phyloP scores from a whole-genome alignment of 2,329 filamentous ascomycete genomes.

The Herpotrichia juniperi region DNA sequence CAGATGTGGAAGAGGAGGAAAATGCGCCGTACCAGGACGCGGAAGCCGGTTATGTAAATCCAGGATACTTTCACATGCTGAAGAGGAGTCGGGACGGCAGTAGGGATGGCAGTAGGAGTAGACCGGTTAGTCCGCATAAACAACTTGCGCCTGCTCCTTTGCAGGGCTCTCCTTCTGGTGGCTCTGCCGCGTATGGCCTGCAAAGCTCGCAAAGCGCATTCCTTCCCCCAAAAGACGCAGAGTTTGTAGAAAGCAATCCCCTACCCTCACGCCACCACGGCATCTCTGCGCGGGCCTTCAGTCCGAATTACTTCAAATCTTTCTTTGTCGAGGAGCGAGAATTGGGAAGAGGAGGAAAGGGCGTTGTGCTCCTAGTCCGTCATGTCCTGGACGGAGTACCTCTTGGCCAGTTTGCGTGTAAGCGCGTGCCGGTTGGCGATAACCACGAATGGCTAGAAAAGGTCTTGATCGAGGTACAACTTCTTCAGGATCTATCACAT shows the following conservation, averaged over 20 bases:
- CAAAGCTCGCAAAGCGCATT: conserved; percentile 32
- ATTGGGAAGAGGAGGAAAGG: conserved; percentile 88
- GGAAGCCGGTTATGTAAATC: conserved; percentile 77
- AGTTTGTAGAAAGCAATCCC: conserved; percentile 55
- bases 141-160: conserved; percentile 45
- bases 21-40: conserved; percentile 41
- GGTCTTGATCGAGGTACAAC: conserved; percentile 88
- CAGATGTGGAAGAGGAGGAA: conserved; percentile 39
- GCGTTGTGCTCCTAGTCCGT: conserved; percentile 90
- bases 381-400: conserved; percentile 90
- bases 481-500: conserved; percentile 89
- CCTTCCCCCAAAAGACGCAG: conserved; percentile 55
- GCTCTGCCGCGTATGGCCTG: no score
- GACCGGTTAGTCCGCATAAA: conserved; percentile 58
- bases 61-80: conserved; percentile 95
- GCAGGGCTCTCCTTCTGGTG: no score
- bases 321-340: conserved; percentile 92
- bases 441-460: conserved; percentile 96
- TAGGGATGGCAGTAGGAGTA: conserved; percentile 43
- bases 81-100: conserved; percentile 63
- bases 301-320: conserved; percentile 86
- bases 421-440: conserved; percentile 90
- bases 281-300: conserved; percentile 87
- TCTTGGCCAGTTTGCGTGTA: conserved; percentile 92
- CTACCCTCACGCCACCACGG: conserved; percentile 58